Evolutionary conservation across 1,139 yeast species (phyloP), one percentile per base, ranked within the genome.

Genomic region (Ogataea hybrid): DNA sequence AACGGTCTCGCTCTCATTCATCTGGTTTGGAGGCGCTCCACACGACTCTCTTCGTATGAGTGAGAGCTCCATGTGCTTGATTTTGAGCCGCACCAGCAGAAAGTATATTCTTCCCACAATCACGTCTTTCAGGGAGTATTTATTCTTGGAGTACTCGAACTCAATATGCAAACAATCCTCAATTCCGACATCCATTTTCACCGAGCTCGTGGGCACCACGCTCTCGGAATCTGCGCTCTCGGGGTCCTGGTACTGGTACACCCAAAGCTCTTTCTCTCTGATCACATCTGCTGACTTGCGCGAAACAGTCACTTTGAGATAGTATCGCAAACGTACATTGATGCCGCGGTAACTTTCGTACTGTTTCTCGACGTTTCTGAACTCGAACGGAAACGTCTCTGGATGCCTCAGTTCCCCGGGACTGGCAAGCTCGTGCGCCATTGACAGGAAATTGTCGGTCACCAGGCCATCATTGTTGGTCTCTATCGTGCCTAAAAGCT

Each of bases 131-230:
- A 92, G 69, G 12, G 87, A 82, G 59, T 85, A 92, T 33, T 86
- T 75, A 28, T 87, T 79, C 58, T 86, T 87, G 54, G 88, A 86
- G 65, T 89, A 92, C 64, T 94, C 98, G 61, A 92, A 92, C 64
- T 94, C 98, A 49, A 92, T 92, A 64, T 92, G 98, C 46, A 92
- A 69, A 62, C 97, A 92, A 62, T 92, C 96, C 60, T 90, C 97
- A 41, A 92, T 92, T 12, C 98, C 97, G 7, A 90, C 95, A 58
- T 90, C 97, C 82, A 90, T 81, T 59, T 87, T 89, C 23, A 94
- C 94, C 1, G 90, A 57, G 9, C 62, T 50, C 0, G 58, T 44
- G 15, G 54, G 43, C 4, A 40, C 32, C 75, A 36, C 68, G 61
- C n/a, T 47, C 25, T 34, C 41, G 6, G 28, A 37, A 21, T 25